Evolutionary conservation across 2,329 filamentous ascomycete species (phyloP).

Genomic region (Aspergillus pseudoviridinutans): DNA sequence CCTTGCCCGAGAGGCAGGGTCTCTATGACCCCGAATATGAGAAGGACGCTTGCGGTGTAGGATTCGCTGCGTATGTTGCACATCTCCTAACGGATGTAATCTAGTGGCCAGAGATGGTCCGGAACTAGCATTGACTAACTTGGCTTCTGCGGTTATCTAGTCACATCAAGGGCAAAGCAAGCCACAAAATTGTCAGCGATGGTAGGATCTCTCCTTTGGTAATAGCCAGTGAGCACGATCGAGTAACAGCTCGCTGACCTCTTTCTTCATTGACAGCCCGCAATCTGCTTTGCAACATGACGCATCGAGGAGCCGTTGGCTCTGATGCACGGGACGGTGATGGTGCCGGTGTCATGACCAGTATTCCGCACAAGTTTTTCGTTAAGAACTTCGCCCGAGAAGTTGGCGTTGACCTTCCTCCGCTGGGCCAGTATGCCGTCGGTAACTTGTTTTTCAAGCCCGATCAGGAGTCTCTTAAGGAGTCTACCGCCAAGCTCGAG

Average conservation of each 20-base stretch:
- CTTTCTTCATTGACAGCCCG: slow-evolving; percentile 56
- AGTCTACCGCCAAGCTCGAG: slow-evolving; percentile 91
- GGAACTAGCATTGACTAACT: slow-evolving; percentile 8
- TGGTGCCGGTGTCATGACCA: slow-evolving; percentile 98
- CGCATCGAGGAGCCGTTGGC: slow-evolving; percentile 95
- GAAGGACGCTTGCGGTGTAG: slow-evolving; percentile 99
- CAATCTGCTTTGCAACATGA: slow-evolving; percentile 99
- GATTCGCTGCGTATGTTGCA: slow-evolving; percentile 82
- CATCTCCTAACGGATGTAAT: background rate
- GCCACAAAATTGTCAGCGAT: slow-evolving; percentile 99
- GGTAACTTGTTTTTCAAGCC: slow-evolving; percentile 99
- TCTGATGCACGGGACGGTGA: slow-evolving; percentile 98
- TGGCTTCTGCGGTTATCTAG: slow-evolving; percentile 43
- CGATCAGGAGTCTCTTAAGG: slow-evolving; percentile 80
- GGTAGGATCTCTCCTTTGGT: slow-evolving; percentile 54
- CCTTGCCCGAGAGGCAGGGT: slow-evolving; percentile 96
- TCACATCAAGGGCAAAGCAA: slow-evolving; percentile 94
- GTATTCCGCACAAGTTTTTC: slow-evolving; percentile 97
- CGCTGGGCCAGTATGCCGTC: slow-evolving; percentile 88
- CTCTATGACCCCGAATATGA: slow-evolving; percentile 94
- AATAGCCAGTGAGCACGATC: background rate
- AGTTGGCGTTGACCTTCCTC: slow-evolving; percentile 80
- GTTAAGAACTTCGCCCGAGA: slow-evolving; percentile 96
- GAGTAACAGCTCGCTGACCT: slow-evolving; percentile 24
- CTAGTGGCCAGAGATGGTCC: background rate